Evolutionary conservation across 106 monocot genomes (phyloP).

Genomic region (Dendrobium nobile): DNA sequence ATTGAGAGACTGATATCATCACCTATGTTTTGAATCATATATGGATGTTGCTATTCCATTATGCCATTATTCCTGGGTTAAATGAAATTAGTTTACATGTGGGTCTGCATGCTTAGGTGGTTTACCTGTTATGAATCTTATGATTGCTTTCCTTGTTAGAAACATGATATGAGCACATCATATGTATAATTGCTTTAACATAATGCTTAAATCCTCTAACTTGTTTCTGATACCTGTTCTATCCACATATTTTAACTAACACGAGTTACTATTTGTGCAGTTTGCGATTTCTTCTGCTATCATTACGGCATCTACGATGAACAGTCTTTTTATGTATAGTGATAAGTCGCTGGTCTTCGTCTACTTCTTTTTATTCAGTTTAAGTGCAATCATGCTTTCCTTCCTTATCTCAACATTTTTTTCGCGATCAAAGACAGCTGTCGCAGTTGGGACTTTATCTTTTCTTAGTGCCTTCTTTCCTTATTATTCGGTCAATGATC

Average conservation of each 20-base stretch:
- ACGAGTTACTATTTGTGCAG: slow-evolving; percentile 31
- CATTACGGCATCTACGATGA: slow-evolving; percentile 77
- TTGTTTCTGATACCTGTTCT: neutral
- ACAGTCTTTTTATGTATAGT: slow-evolving; percentile 79
- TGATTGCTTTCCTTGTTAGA: neutral
- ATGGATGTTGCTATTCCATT: neutral
- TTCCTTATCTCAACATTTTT: slow-evolving; percentile 93
- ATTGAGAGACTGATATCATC: neutral
- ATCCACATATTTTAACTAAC: neutral
- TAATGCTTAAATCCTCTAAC: neutral
- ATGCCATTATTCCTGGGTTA: no score
- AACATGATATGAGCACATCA: neutral
- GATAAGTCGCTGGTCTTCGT: slow-evolving; percentile 81
- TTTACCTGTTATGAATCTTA: neutral
- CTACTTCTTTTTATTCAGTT: slow-evolving; percentile 79
- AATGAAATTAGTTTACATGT: neutral
- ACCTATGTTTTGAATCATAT: neutral
- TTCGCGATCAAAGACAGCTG: slow-evolving; percentile 89
- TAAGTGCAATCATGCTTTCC: slow-evolving; percentile 81
- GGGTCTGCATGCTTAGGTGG: neutral
- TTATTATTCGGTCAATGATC: slow-evolving; percentile 84
- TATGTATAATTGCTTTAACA: neutral
- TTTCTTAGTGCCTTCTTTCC: slow-evolving; percentile 87
- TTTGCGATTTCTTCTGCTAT: slow-evolving; percentile 85
- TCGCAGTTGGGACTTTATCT: slow-evolving; percentile 83